Percentiles rank a stretch among this genome's conserved stretches.
phyloP scores from a whole-genome alignment of 2,329 filamentous ascomycete genomes.

The Escovopsis sp. region DNA sequence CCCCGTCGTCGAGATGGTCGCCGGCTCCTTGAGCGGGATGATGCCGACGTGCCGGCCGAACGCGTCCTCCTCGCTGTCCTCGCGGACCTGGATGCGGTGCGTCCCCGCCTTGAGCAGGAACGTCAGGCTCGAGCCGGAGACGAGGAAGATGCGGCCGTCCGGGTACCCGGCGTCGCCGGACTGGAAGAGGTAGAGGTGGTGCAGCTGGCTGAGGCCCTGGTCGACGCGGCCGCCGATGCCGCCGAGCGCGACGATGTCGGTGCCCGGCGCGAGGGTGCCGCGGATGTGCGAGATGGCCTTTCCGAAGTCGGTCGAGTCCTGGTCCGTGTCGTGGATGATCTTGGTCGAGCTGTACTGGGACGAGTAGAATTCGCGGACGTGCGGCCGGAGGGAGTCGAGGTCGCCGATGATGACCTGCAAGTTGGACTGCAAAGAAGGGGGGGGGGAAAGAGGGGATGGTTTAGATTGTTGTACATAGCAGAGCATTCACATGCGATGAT shows the following conservation, averaged over 20 bases:
- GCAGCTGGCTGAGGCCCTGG: constrained; percentile 77
- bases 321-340: constrained; percentile 60
- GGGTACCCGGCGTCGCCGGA: constrained; percentile 28
- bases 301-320: constrained; percentile 81
- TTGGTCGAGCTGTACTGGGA: constrained; percentile 33
- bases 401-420: constrained; percentile 74
- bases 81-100: constrained; percentile 53
- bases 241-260: constrained; percentile 67
- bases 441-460: too few species aligned
- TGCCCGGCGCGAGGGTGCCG: constrained; percentile 14
- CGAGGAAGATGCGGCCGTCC: constrained; percentile 54
- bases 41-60: constrained; percentile 77
- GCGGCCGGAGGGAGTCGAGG: constrained; percentile 62
- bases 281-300: constrained; percentile 59
- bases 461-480: background rate
- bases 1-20: constrained; percentile 63
- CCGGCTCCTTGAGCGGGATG: constrained; percentile 66
- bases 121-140: constrained; percentile 68
- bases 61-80: constrained; percentile 28
- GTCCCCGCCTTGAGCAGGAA: constrained; percentile 59
- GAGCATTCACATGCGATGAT: too few species aligned
- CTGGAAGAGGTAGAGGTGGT: constrained; percentile 62
- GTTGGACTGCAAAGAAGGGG: constrained; percentile 29
- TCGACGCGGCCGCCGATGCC: constrained; percentile 84
- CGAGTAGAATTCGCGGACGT: constrained; percentile 52